Evolutionary conservation across 768 basidiomycete genomes (phyloP), one percentile per base, ranked within the genome.

Genomic region (Lyophyllum shimeji): DNA sequence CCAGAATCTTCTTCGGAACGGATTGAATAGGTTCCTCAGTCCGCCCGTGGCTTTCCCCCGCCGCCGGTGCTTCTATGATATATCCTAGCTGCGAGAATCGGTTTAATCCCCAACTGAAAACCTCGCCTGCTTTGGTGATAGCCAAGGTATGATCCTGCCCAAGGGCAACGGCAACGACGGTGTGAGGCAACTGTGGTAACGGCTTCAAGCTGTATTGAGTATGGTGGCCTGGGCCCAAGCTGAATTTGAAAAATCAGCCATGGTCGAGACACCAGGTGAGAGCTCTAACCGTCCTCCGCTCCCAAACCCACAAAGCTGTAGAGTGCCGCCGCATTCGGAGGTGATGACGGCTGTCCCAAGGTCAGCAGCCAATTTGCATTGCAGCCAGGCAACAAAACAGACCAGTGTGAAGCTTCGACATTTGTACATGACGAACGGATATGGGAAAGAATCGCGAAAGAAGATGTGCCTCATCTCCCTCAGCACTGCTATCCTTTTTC

Each of bases 101-200:
- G 61, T 95, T 95, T 23, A 93, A 71, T 13, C 93, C 97, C 92
- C 95, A 98, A 21, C 87, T 93, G 37, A 87, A 82, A 2, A 98
- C 83, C 64, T 95, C 92, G 3, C 96, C 95, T 0, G 79, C 67
- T 23, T 76, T 82, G 0, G 94, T 95, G 25, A 98, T 74, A 1
- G 85, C 90, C 25, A 98, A 82, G 0, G 95, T 95, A 67, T 98
- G 97, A 64, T 99, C 97, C 68, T 96, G 96, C 11, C 93, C 95
- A 7, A 95, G 76, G 0, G 94, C 93, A 23, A 98, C 81, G 13
- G 84, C 75, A 6, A 77, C 72, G 27, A 95, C 80, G 0, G 74
- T 73, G 37, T 84, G 76, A 0, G 81, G 71, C 43, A 89, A 75
- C 27, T 84, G 81, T 1, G 80, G 65, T 15, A 91, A 69, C 0